Conservation (phyloP, 768 basidiomycete species). For the Boletus pseudo-olivaceus region DNA sequence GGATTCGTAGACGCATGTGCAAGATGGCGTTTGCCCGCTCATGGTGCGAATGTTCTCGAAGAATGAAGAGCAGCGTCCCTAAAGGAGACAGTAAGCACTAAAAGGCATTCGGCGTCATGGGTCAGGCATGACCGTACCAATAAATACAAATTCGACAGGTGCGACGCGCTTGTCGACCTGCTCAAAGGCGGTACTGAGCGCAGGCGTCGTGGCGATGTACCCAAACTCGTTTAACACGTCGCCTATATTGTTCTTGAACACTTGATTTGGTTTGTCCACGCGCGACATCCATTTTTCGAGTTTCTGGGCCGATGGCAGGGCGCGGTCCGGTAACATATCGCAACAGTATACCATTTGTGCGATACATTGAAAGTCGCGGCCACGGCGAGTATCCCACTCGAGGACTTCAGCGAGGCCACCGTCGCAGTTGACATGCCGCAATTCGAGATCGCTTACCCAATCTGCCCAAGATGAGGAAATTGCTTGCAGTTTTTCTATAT, state of each 20-base stretch:
- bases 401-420: conserved; percentile 56
- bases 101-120: neutral
- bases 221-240: conserved; percentile 52
- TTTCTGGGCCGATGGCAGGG: conserved; percentile 50
- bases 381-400: conserved; percentile 63
- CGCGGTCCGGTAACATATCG: conserved; percentile 45
- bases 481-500: conserved; percentile 73
- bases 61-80: conserved; percentile 67
- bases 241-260: conserved; percentile 54
- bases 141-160: conserved; percentile 77
- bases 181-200: conserved; percentile 47
- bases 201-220: conserved; percentile 43
- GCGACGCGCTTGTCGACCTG: conserved; percentile 59
- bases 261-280: conserved; percentile 36
- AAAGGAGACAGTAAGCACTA: neutral
- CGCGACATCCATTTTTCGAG: conserved; percentile 47
- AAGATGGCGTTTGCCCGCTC: conserved; percentile 55
- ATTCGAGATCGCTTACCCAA: conserved; percentile 61
- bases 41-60: conserved; percentile 39
- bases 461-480: conserved; percentile 66
- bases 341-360: conserved; percentile 70
- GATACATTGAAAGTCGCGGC: conserved; percentile 73
- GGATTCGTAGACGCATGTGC: conserved; percentile 53
- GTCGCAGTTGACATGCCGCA: conserved; percentile 52
- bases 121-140: conserved; percentile 45